phyloP scores from a whole-genome alignment of 208 protist species.

The Wallacemonas sp. region DNA sequence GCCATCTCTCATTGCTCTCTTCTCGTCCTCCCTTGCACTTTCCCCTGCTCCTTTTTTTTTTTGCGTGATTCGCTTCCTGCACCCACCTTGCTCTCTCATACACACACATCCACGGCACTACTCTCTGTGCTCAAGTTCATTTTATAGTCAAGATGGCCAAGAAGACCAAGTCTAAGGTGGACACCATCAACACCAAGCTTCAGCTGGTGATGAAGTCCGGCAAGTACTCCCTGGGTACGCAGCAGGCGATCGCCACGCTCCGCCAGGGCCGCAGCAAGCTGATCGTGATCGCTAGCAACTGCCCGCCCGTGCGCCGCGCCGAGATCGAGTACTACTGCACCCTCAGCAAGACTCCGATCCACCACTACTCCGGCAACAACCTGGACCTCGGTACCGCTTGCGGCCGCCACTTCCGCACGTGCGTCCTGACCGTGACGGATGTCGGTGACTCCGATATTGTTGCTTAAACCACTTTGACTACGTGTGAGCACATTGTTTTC shows the following conservation, averaged over 20 bases:
- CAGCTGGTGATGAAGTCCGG: conserved; percentile 99
- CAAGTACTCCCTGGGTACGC: conserved; percentile 99
- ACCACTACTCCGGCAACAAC: conserved; percentile 99
- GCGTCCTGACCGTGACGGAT: conserved; percentile 97
- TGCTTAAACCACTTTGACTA: conserved; percentile 46
- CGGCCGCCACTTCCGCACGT: conserved; percentile 98
- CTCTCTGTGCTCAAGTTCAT: conserved; percentile 12
- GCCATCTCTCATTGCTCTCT: no score
- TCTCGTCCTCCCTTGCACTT: no score
- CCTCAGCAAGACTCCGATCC: conserved; percentile 98
- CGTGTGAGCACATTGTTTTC: conserved; percentile 17
- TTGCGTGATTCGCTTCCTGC: not conserved
- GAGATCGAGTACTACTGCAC: conserved; percentile 99
- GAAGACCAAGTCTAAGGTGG: conserved; percentile 96
- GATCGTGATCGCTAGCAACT: conserved; percentile 98
- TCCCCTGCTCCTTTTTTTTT: no score
- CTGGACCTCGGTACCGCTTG: conserved; percentile 99
- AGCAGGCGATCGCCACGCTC: conserved; percentile 97
- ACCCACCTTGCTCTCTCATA: no score
- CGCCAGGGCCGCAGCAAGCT: conserved; percentile 98
- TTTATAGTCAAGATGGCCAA: conserved; percentile 79
- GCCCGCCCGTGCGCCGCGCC: conserved; percentile 97
- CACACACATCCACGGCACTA: no score
- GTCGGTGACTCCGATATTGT: conserved; percentile 96
- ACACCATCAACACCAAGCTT: conserved; percentile 99